These are phyloP conservation scores for Colletotrichum spaethianum DNA, from an alignment of 2,329 filamentous ascomycete species.

Conservation along the genomic window DNA sequence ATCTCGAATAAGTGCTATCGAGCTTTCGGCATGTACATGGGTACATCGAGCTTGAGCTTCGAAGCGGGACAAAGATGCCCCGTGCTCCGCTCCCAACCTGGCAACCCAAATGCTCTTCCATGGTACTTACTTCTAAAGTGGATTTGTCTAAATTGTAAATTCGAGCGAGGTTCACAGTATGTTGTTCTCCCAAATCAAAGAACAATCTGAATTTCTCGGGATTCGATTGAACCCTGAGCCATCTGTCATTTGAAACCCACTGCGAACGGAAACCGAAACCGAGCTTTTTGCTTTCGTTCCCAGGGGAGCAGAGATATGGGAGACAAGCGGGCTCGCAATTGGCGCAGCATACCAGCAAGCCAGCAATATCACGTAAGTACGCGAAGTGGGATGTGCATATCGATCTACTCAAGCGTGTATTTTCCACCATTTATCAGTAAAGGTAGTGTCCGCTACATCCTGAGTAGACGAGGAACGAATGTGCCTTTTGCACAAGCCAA, in stretches of 20 bases:
- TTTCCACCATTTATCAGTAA: constrained; percentile 22
- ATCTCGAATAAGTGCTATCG: background rate
- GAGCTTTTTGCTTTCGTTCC: background rate
- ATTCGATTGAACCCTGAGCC: too few species aligned
- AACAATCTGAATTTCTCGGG: too few species aligned
- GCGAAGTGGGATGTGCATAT: background rate
- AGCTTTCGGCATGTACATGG: constrained; percentile 19
- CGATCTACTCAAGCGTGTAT: constrained; percentile 34
- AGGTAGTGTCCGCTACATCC: constrained; percentile 11
- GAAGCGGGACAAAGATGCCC: constrained; percentile 31
- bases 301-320: background rate
- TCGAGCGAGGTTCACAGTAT: background rate
- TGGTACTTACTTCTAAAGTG: background rate
- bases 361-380: background rate
- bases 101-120: background rate
- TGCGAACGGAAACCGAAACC: background rate
- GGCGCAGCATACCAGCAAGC: background rate
- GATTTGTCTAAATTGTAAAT: background rate
- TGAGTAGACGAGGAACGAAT: constrained; percentile 20
- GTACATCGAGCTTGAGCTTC: constrained; percentile 17
- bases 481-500: constrained; percentile 27
- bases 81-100: constrained; percentile 8
- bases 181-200: background rate
- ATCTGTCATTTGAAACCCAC: background rate
- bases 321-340: background rate